Base-by-base conservation (phyloP, 1,139 yeast species). In the Suhomyces wounanorum region DNA sequence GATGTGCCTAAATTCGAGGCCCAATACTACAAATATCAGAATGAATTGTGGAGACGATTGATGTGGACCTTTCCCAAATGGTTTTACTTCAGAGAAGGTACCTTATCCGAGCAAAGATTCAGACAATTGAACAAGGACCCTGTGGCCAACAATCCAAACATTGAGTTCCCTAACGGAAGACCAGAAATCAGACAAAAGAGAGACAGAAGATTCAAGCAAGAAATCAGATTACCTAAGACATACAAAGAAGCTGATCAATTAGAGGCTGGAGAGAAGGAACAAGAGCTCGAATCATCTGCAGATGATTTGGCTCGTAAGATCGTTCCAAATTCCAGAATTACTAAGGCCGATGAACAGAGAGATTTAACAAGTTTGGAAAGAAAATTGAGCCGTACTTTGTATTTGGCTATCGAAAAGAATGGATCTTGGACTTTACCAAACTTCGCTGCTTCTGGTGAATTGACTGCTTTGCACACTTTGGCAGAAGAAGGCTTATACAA, bases 11-110 rank as follows among this genome's bases (percentile, higher is more conserved):
- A 78, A 51, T 87, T 94, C 60, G 97, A 91, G 63, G 66, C 76
- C 54, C 85, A 84, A 50, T 94, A 87, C 70, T 89, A 87, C 67
- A 77, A 83, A 53, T 95, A 95, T 67, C 96, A 92, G 69, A 82
- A 83, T 54, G 96, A 89, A 65, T 78, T 94, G 54, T 92, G 92
- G 78, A 85, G 85, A 63, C 81, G 98, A 64, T 78, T 94, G 59
- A 91, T 92, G 96, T 91, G 97, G 96, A 91, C 98, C 0, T 94
- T 94, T 69, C 98, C 99, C 6, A 85, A 87, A 60, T 91, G 92
- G 82, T 92, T 84, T 67, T 95, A 91, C 74, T 94, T 87, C 74
- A 89, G 88, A 66, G 87, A 82, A 60, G 98, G 98, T 55, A 87
- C 98, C 1, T 75, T 94, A 56, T 83, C 96, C 9, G 97, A 91